Conservation (phyloP, 2,329 filamentous ascomycete species). For the Hypoxylon sp. region DNA sequence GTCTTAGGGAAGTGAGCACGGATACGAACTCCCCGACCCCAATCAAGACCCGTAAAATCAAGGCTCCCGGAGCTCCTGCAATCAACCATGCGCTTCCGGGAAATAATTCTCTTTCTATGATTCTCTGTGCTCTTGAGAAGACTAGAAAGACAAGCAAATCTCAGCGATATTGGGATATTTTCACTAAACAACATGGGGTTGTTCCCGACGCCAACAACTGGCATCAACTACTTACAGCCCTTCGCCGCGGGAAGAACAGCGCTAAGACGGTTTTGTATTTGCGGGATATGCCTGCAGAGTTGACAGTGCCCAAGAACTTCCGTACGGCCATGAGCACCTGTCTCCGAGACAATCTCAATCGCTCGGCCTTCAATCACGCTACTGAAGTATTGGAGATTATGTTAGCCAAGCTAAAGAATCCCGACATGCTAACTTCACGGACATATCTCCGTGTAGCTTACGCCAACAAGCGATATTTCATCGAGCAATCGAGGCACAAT, state of each 20-base stretch:
- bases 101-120: slow-evolving; percentile 74
- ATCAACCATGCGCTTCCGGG: slow-evolving; percentile 60
- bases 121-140: slow-evolving; percentile 74
- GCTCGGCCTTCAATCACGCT: slow-evolving; percentile 74
- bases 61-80: slow-evolving; percentile 42
- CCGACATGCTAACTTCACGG: slow-evolving; percentile 65
- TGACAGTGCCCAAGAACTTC: slow-evolving; percentile 69
- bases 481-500: slow-evolving; percentile 50
- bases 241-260: slow-evolving; percentile 76
- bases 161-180: slow-evolving; percentile 81
- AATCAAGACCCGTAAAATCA: slow-evolving; percentile 15
- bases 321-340: slow-evolving; percentile 81
- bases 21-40: neutral
- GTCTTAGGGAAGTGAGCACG: neutral
- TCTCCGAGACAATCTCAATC: slow-evolving; percentile 81
- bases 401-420: slow-evolving; percentile 58
- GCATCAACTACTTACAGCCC: slow-evolving; percentile 74
- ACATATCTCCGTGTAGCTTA: slow-evolving; percentile 70
- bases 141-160: slow-evolving; percentile 72
- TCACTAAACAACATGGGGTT: slow-evolving; percentile 73
- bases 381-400: slow-evolving; percentile 75
- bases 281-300: slow-evolving; percentile 61
- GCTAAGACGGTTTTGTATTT: slow-evolving; percentile 72
- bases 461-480: slow-evolving; percentile 59
- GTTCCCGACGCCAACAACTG: slow-evolving; percentile 80